Conservation (phyloP, 352 stramenopile species). For the Pythium aphanidermatum region DNA sequence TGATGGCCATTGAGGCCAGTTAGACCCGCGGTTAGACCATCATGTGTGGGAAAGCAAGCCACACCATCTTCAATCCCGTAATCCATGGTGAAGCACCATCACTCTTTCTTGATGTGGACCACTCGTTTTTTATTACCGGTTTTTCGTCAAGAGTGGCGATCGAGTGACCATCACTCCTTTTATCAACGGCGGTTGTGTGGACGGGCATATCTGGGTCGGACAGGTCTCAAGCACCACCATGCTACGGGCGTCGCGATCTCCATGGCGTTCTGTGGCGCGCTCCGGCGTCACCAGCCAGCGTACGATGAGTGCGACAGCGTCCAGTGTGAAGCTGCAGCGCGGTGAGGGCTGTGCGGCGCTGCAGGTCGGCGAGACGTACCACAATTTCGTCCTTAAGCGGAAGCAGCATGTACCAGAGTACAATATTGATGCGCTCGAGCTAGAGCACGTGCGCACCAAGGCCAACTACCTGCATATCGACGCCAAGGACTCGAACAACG, state of each 20-base stretch:
- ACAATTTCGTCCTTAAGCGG: constrained; percentile 70
- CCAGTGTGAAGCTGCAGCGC: constrained; percentile 16
- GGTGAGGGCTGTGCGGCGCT: constrained; percentile 55
- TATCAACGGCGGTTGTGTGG: constrained; percentile 1
- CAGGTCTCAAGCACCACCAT: constrained; percentile 2
- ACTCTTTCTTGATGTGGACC: too few species aligned
- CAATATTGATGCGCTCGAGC: constrained; percentile 71
- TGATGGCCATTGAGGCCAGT: too few species aligned
- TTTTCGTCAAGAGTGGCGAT: background rate
- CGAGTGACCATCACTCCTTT: constrained; percentile 4
- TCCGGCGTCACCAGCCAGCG: background rate
- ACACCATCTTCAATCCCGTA: too few species aligned
- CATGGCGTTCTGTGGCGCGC: background rate
- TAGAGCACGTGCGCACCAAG: constrained; percentile 64
- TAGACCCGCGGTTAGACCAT: too few species aligned
- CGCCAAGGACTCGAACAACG: constrained; percentile 79
- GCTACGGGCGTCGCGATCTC: constrained; percentile 8
- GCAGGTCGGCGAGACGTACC: constrained; percentile 52
- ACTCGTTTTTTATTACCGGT: too few species aligned
- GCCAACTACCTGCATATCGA: constrained; percentile 80
- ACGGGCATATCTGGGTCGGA: background rate
- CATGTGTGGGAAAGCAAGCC: too few species aligned
- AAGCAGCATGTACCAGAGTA: constrained; percentile 72
- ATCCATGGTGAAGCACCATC: too few species aligned
- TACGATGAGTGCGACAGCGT: background rate